Conservation (phyloP, 2,329 filamentous ascomycete species). For the Colletotrichum chlorophyti region DNA sequence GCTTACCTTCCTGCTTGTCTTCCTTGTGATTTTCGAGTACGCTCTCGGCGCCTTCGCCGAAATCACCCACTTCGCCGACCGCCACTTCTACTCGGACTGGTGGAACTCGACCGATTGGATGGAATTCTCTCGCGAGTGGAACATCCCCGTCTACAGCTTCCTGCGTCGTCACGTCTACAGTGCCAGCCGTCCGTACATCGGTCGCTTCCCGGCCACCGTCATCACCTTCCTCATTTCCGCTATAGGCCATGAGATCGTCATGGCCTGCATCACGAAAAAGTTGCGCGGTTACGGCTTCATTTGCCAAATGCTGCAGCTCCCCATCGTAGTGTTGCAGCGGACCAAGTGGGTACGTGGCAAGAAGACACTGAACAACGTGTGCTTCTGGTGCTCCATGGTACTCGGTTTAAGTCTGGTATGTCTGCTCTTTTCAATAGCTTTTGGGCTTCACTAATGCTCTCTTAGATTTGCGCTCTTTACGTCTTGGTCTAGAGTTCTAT, state of each 20-base stretch:
- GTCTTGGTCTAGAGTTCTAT: slow-evolving; percentile 50
- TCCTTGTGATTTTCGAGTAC: slow-evolving; percentile 98
- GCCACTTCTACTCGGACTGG: slow-evolving; percentile 87
- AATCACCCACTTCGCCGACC: slow-evolving; percentile 90
- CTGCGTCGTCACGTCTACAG: slow-evolving; percentile 93
- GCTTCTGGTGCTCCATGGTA: slow-evolving; percentile 94
- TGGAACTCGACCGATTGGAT: slow-evolving; percentile 88
- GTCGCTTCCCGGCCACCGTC: slow-evolving; percentile 77
- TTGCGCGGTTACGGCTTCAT: slow-evolving; percentile 91
- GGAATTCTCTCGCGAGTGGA: slow-evolving; percentile 96
- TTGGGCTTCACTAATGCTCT: slow-evolving; percentile 26
- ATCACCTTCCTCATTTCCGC: slow-evolving; percentile 93
- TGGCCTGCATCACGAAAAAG: slow-evolving; percentile 98
- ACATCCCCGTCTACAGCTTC: slow-evolving; percentile 96
- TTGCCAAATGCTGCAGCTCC: slow-evolving; percentile 95
- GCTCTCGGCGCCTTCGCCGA: slow-evolving; percentile 93
- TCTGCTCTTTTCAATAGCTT: slow-evolving; percentile 27
- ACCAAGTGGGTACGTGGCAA: slow-evolving; percentile 77
- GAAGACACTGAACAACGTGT: slow-evolving; percentile 84
- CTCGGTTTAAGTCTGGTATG: slow-evolving; percentile 80
- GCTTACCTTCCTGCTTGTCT: slow-evolving; percentile 92
- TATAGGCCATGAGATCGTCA: slow-evolving; percentile 90
- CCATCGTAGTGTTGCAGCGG: slow-evolving; percentile 90
- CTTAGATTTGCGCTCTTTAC: slow-evolving; percentile 60
- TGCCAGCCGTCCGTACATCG: slow-evolving; percentile 78